Conservation (phyloP, 2,329 filamentous ascomycete genomes). For the Ophiostoma sp. region DNA sequence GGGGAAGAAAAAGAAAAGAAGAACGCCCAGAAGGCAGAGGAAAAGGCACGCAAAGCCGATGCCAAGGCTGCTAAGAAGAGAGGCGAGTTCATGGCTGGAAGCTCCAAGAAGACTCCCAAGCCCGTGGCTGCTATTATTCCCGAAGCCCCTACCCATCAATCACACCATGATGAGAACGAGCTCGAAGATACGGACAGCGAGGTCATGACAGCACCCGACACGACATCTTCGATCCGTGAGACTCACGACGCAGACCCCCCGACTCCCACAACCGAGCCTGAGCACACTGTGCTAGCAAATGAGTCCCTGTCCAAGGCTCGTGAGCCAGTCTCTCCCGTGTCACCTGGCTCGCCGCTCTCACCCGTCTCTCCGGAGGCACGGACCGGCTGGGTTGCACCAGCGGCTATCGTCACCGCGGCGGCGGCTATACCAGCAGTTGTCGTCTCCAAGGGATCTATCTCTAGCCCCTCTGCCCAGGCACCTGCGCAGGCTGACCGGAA, state of each 20-base stretch:
- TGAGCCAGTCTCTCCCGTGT: neutral
- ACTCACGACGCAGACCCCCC: neutral
- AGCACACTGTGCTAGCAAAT: neutral
- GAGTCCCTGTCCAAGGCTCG: neutral
- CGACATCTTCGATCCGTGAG: neutral
- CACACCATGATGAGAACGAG: neutral
- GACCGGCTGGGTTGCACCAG: neutral
- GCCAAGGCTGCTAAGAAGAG: constrained; percentile 12
- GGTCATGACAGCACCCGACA: constrained; percentile 20
- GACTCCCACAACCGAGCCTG: neutral
- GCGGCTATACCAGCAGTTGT: neutral
- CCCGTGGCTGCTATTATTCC: neutral
- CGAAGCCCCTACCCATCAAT: constrained; percentile 1
- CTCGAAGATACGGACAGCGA: constrained; percentile 5
- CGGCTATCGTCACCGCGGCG: neutral
- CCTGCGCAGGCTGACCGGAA: neutral
- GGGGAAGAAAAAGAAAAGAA: constrained; percentile 42
- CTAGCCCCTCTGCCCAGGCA: neutral
- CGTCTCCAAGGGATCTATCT: neutral
- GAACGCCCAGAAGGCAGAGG: constrained; percentile 39
- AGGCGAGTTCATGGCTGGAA: neutral
- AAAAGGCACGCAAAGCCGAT: constrained; percentile 33
- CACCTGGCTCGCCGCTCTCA: neutral
- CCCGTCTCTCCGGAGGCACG: neutral
- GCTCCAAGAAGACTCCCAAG: neutral